Evolutionary conservation across 345 rosid genomes (phyloP), one percentile per base, ranked within the genome.

Genomic region (Rhizophora mangle): DNA sequence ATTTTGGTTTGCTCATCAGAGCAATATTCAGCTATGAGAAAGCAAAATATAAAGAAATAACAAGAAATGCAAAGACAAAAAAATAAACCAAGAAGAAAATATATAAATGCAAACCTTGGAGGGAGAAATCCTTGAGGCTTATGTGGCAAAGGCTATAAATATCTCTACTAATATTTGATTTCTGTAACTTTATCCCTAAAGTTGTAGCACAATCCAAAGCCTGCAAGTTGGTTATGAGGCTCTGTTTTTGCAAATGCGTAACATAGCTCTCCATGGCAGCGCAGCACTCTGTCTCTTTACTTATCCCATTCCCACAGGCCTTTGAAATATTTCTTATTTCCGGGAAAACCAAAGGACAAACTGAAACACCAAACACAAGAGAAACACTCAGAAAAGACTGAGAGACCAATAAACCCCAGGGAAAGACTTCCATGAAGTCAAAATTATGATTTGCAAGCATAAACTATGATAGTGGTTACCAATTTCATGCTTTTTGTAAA

Each of bases 61-160:
- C 8, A 30, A n/a, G 56, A 46, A 27, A 29, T 8, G 31, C 19
- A n/a, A 56, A 37, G 13, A 21, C 0, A 10, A 51, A 18, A 32
- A 57, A 32, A 63, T 4, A 0, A 16, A 26, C 13, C 18, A 6
- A 4, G 18, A 2, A 1, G 19, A n/a, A 26, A 36, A 20, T 22
- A 30, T 11, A n/a, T n/a, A 59, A 31, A 76, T 63, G 62, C 68
- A 43, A 72, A 95, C 99, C 97, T 88, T 95, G 99, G 74, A 95
- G 89, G 20, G 97, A 88, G 85, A 95, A 95, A 86, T 95, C 99
- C 82, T 95, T 87, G 72, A 95, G 96, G 76, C 86, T 95, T 68
- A 95, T 81, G 71, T 81, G 97, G 79, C 97, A 95, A 65, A 87
- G 85, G 65, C 74, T 81, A 72, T 89, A 95, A 75, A 95, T 70